Evolutionary conservation across 129 eudicot genomes (phyloP).

Genomic region (Chrysanthemum lavandulifolium): DNA sequence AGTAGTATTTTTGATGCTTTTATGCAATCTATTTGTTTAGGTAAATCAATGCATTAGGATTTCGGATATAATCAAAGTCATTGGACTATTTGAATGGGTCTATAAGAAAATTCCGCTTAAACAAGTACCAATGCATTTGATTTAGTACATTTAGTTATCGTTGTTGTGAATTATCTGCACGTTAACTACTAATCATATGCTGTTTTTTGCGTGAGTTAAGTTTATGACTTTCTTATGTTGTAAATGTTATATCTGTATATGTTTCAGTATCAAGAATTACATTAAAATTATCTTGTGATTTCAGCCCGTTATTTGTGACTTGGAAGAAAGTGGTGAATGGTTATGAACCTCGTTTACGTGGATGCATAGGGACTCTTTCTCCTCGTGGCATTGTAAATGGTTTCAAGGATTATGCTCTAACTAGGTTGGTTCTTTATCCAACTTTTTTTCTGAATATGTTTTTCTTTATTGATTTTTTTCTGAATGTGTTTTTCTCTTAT

Average conservation of each 20-base stretch:
- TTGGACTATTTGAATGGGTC: neutral
- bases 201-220: neutral
- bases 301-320: conserved; percentile 95
- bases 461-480: neutral
- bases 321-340: conserved; percentile 95
- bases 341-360: conserved; percentile 89
- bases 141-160: neutral
- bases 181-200: neutral
- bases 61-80: neutral
- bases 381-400: conserved; percentile 71
- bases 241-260: too few species aligned
- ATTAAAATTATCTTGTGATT: neutral
- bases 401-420: conserved; percentile 84
- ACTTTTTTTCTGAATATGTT: neutral
- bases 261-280: too few species aligned
- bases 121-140: neutral
- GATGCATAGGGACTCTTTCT: conserved; percentile 92
- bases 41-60: neutral
- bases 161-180: neutral
- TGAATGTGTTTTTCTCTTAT: neutral
- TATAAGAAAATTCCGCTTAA: neutral
- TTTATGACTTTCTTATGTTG: neutral
- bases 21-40: too few species aligned
- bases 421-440: conserved; percentile 46
- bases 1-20: too few species aligned